Evolutionary conservation across 495 filamentous ascomycete genomes (phyloP).

Genomic region (Amorphotheca resinae): DNA sequence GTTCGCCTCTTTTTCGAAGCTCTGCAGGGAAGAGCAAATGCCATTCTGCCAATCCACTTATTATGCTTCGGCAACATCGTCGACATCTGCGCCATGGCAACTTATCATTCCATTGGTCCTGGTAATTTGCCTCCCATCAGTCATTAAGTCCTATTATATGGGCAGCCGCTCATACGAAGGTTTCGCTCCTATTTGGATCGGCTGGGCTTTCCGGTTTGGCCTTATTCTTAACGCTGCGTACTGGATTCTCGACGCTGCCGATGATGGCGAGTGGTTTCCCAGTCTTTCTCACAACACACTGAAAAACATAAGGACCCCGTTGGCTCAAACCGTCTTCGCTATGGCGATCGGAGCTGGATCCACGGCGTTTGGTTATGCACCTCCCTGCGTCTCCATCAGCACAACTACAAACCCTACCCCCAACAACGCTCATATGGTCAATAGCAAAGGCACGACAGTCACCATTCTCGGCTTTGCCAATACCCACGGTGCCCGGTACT

Average conservation of each 20-base stretch:
- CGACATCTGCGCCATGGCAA: conserved; percentile 89
- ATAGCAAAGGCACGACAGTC: conserved; percentile 36
- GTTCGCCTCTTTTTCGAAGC: conserved; percentile 73
- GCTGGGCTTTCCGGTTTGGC: conserved; percentile 62
- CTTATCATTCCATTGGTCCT: conserved; percentile 65
- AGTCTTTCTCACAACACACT: conserved; percentile 44
- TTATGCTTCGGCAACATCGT: conserved; percentile 82
- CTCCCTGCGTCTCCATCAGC: conserved; percentile 20
- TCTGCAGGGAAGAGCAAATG: conserved; percentile 98
- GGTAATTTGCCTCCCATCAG: conserved; percentile 58
- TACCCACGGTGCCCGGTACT: conserved; percentile 79
- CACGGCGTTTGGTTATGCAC: conserved; percentile 48
- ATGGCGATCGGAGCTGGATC: conserved; percentile 42
- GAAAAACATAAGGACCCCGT: conserved; percentile 58
- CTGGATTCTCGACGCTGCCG: conserved; percentile 84
- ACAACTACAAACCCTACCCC: conserved; percentile 5
- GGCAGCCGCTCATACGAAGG: conserved; percentile 75
- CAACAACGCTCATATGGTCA: conserved; percentile 7
- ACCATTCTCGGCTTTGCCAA: conserved; percentile 88
- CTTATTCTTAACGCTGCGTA: conserved; percentile 67
- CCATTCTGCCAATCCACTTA: conserved; percentile 92
- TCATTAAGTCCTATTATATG: conserved; percentile 66
- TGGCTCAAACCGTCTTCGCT: conserved; percentile 64
- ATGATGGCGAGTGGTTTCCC: conserved; percentile 76
- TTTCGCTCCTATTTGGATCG: conserved; percentile 70